phyloP scores from a whole-genome alignment of 768 basidiomycete genomes.

The Naganishia vaughanmartiniae region DNA sequence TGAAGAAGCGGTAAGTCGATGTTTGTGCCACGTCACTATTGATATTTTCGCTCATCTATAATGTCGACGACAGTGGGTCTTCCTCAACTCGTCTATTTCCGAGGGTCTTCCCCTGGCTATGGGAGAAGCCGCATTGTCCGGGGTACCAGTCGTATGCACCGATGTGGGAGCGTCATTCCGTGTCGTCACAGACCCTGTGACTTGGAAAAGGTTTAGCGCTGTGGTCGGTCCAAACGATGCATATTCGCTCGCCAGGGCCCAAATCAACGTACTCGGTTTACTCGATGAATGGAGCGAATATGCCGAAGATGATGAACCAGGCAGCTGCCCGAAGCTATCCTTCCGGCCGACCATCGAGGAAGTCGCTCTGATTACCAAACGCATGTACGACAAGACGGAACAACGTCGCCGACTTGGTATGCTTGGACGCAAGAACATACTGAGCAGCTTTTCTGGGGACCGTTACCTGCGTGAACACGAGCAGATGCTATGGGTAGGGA shows the following conservation, averaged over 20 bases:
- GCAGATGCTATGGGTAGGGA: background rate
- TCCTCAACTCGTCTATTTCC: background rate
- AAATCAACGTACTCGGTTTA: background rate
- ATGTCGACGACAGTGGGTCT: background rate
- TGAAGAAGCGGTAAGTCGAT: background rate
- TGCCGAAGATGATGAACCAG: background rate
- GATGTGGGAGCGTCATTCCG: background rate
- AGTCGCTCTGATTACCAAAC: background rate
- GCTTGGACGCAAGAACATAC: background rate
- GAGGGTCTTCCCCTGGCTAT: background rate
- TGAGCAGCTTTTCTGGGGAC: background rate
- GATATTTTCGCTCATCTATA: background rate
- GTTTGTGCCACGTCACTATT: background rate
- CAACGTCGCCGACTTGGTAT: background rate
- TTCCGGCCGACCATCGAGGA: background rate
- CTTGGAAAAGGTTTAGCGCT: background rate
- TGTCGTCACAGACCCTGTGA: background rate
- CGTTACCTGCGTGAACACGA: background rate
- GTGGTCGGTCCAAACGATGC: background rate
- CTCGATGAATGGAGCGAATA: background rate
- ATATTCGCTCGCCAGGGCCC: constrained; percentile 1
- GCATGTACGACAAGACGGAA: background rate
- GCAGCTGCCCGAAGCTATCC: background rate
- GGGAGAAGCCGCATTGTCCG: background rate
- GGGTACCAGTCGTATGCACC: background rate